Percentiles rank a stretch among this genome's conserved stretches.
phyloP scores from a whole-genome alignment of 495 filamentous ascomycete species.

The Neurospora sp. region DNA sequence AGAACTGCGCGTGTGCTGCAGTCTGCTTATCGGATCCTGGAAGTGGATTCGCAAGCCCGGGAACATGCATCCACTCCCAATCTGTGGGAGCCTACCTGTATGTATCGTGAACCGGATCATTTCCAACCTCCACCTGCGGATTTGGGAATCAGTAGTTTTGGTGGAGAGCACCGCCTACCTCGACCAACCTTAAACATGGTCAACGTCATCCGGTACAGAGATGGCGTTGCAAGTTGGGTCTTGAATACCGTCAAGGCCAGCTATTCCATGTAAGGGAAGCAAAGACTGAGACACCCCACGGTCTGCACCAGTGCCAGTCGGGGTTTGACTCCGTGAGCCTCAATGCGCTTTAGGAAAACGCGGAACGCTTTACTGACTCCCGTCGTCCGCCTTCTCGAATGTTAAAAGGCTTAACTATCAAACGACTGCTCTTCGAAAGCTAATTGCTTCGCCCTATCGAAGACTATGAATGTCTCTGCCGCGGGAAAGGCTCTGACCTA shows the following conservation, averaged over 20 bases:
- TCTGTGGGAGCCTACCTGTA: background rate
- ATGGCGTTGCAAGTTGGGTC: background rate
- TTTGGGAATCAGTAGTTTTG: background rate
- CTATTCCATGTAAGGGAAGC: background rate
- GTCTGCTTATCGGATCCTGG: background rate
- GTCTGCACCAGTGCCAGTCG: background rate
- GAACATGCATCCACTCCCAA: background rate
- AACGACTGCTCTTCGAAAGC: background rate
- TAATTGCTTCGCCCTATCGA: background rate
- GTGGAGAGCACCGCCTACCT: background rate
- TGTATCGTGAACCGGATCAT: background rate
- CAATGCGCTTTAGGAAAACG: background rate
- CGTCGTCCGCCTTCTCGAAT: background rate
- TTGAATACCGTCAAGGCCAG: background rate
- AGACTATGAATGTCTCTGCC: background rate
- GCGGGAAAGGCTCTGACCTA: background rate
- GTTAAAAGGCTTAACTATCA: background rate
- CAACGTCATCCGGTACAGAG: background rate
- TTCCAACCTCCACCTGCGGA: background rate
- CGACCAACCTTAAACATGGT: background rate
- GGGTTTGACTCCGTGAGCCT: background rate
- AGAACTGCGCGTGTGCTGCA: background rate
- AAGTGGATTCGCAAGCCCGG: background rate
- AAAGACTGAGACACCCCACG: background rate
- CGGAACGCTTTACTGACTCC: background rate